These are phyloP conservation scores for Diaporthe citriasiana DNA, from an alignment of 2,329 filamentous ascomycete species.

Conservation along the genomic window DNA sequence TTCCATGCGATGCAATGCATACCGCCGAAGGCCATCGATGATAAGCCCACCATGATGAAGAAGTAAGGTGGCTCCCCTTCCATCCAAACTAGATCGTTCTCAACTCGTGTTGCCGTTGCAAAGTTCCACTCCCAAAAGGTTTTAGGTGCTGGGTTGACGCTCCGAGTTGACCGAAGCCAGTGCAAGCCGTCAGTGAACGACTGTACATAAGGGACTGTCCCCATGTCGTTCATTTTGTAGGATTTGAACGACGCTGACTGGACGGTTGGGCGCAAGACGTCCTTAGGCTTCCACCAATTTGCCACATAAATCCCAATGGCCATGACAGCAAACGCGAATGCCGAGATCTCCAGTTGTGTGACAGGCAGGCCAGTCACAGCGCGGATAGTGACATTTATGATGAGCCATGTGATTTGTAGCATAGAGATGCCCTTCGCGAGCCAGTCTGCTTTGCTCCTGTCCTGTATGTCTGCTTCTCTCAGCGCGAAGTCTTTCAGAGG, in stretches of 20 bases:
- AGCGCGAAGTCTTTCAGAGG: background rate
- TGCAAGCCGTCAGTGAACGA: background rate
- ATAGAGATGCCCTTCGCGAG: background rate
- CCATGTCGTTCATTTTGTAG: background rate
- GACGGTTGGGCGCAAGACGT: background rate
- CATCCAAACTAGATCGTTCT: constrained; percentile 5
- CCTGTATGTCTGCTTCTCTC: background rate
- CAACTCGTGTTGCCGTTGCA: background rate
- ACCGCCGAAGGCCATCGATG: background rate
- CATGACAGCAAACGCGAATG: constrained; percentile 6
- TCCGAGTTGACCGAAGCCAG: background rate
- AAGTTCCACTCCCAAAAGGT: background rate
- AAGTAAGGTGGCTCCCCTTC: background rate
- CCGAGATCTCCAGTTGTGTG: background rate
- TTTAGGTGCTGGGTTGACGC: background rate
- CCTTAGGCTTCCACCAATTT: constrained; percentile 8
- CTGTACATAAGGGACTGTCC: background rate
- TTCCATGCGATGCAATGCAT: constrained; percentile 7
- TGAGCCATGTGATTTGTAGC: constrained; percentile 1
- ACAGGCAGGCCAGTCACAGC: background rate
- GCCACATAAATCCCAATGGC: background rate
- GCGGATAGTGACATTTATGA: background rate
- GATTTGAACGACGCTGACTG: constrained; percentile 5
- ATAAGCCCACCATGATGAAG: background rate
- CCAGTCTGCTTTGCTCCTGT: constrained; percentile 10